Evolutionary conservation across 2,329 filamentous ascomycete genomes (phyloP).

Genomic region (Xylaria sp.): DNA sequence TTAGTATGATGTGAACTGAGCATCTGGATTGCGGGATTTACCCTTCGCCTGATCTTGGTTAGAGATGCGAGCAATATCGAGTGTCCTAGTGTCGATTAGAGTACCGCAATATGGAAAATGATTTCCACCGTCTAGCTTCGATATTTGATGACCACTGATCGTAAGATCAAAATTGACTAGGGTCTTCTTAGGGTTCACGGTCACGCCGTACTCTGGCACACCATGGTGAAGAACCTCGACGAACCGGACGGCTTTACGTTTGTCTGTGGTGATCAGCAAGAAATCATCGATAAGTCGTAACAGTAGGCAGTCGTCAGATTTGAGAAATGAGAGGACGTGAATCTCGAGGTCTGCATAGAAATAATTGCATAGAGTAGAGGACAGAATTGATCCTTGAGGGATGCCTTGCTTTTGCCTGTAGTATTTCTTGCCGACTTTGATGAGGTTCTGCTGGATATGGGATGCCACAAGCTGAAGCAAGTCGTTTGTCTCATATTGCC

Average conservation of each 20-base stretch:
- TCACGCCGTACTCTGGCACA: slow-evolving; percentile 81
- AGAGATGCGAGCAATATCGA: slow-evolving; percentile 74
- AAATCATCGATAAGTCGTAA: slow-evolving; percentile 93
- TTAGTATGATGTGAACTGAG: slow-evolving; percentile 17
- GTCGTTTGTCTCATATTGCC: slow-evolving; percentile 64
- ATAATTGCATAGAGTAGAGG: slow-evolving; percentile 89
- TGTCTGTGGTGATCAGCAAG: slow-evolving; percentile 81
- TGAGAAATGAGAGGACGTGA: slow-evolving; percentile 74
- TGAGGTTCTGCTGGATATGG: slow-evolving; percentile 85
- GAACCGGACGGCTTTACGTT: slow-evolving; percentile 75
- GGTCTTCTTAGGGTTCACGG: slow-evolving; percentile 81
- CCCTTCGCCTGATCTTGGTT: slow-evolving; percentile 61
- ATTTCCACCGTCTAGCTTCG: slow-evolving; percentile 54
- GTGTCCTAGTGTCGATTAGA: slow-evolving; percentile 76
- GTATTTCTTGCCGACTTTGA: slow-evolving; percentile 88
- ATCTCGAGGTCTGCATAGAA: slow-evolving; percentile 92
- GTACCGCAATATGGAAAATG: slow-evolving; percentile 92
- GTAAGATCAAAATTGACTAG: slow-evolving; percentile 82
- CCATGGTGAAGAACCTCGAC: slow-evolving; percentile 83
- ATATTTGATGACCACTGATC: slow-evolving; percentile 64
- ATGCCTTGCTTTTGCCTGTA: slow-evolving; percentile 91
- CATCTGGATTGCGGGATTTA: slow-evolving; percentile 53
- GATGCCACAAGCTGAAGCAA: slow-evolving; percentile 78
- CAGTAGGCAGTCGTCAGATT: slow-evolving; percentile 70
- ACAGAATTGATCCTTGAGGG: slow-evolving; percentile 91